These are phyloP conservation scores for Taxillus chinensis DNA, from an alignment of 164 flowering plant species.

Conservation along the genomic window DNA sequence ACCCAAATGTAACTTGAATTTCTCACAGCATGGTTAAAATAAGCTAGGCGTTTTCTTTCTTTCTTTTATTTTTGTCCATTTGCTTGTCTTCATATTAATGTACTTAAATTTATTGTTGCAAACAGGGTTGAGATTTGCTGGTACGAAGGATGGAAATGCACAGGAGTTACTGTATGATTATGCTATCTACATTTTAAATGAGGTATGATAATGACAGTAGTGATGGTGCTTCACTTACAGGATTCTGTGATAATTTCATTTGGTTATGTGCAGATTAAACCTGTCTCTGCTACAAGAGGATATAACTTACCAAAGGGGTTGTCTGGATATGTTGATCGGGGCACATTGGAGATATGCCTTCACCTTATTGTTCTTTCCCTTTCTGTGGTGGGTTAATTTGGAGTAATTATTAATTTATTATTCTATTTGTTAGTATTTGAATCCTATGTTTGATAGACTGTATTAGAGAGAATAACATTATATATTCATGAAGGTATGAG, in stretches of 20 bases:
- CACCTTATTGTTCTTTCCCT: slow-evolving; percentile 86
- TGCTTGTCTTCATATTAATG: too few relatives aligned
- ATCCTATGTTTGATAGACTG: too few relatives aligned
- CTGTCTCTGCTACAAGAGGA: slow-evolving; percentile 38
- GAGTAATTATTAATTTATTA: neutral
- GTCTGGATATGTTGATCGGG: slow-evolving; percentile 72
- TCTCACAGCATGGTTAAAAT: too few relatives aligned
- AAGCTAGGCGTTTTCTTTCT: too few relatives aligned
- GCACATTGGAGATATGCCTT: slow-evolving; percentile 78
- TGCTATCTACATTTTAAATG: slow-evolving; percentile 84
- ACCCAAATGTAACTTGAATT: too few relatives aligned
- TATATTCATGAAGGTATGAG: too few relatives aligned
- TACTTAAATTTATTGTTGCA: too few relatives aligned
- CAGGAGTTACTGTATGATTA: slow-evolving; percentile 73
- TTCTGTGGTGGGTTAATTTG: slow-evolving; percentile 46
- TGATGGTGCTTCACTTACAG: slow-evolving; percentile 10
- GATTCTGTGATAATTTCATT: neutral
- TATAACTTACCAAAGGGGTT: slow-evolving; percentile 57
- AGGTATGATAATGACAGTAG: slow-evolving; percentile 34
- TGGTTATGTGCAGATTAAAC: slow-evolving; percentile 63
- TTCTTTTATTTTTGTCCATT: too few relatives aligned
- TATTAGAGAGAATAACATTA: too few relatives aligned
- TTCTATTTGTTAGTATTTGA: neutral
- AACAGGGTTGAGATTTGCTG: slow-evolving; percentile 89
- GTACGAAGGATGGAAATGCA: slow-evolving; percentile 73